Percentiles rank a stretch among this genome's conserved stretches.
phyloP scores from a whole-genome alignment of 176 grass and related monocot genomes.

The Carex scoparia region DNA sequence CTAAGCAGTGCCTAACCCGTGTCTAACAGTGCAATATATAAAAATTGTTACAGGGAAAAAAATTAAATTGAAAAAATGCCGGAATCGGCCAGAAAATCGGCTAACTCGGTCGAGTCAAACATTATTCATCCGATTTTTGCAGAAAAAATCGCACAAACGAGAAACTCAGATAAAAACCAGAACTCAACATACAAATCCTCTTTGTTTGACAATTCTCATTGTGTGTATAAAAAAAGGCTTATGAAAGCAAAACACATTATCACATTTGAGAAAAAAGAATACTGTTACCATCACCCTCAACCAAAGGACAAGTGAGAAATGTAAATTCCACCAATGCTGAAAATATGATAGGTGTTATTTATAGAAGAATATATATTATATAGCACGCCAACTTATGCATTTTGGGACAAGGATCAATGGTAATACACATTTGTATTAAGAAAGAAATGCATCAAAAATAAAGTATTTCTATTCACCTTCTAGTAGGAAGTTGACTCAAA shows the following conservation, averaged over 20 bases:
- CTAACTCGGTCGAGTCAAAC: too few species aligned
- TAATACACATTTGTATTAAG: background rate
- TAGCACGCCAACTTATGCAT: background rate
- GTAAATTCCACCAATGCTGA: background rate
- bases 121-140: too few species aligned
- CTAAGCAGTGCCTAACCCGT: too few species aligned
- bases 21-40: too few species aligned
- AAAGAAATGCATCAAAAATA: background rate
- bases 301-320: constrained; percentile 5
- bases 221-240: background rate
- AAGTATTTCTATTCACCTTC: constrained; percentile 43
- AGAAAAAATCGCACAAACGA: too few species aligned
- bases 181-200: background rate
- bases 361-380: background rate
- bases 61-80: too few species aligned
- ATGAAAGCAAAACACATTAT: background rate
- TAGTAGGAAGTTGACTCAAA: constrained; percentile 95
- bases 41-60: too few species aligned
- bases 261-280: background rate
- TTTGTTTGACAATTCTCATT: background rate
- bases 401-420: background rate
- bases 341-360: background rate
- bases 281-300: background rate
- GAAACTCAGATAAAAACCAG: background rate
- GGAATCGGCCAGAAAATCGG: too few species aligned